Evolutionary conservation across 371 early-diverging fungal species (phyloP).

Genomic region (Chytridium lagenaria): DNA sequence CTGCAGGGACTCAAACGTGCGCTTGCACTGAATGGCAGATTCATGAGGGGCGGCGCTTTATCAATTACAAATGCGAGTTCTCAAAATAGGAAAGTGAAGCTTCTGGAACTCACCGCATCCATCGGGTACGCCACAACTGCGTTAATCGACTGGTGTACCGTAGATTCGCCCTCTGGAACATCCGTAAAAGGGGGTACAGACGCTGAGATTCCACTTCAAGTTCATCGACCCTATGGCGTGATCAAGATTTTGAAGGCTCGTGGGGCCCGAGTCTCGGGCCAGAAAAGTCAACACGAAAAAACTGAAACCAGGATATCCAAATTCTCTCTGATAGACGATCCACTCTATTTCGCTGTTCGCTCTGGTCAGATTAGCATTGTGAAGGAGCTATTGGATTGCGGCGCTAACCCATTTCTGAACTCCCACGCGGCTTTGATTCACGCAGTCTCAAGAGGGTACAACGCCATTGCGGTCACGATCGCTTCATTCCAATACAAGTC

Average conservation of each 20-base stretch:
- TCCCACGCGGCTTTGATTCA: neutral
- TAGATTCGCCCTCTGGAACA: no score
- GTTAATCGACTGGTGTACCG: neutral
- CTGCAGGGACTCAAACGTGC: neutral
- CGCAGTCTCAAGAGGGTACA: neutral
- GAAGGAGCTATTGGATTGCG: slow-evolving; percentile 1
- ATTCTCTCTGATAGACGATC: no score
- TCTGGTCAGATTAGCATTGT: neutral
- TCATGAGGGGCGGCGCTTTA: neutral
- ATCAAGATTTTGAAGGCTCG: neutral
- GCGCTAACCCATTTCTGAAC: neutral
- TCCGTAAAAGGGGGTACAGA: no score
- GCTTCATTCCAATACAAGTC: neutral
- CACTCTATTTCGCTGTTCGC: neutral
- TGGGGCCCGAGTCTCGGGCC: neutral
- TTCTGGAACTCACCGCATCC: neutral
- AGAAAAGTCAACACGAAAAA: neutral
- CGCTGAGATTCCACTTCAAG: no score
- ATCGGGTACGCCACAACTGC: neutral
- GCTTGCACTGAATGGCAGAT: neutral
- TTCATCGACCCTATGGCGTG: neutral
- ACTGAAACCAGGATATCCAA: no score
- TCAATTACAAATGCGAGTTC: neutral
- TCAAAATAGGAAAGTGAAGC: neutral
- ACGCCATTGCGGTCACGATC: neutral